phyloP scores from a whole-genome alignment of 108 stramenopile species.

The Cyclotella cryptica region DNA sequence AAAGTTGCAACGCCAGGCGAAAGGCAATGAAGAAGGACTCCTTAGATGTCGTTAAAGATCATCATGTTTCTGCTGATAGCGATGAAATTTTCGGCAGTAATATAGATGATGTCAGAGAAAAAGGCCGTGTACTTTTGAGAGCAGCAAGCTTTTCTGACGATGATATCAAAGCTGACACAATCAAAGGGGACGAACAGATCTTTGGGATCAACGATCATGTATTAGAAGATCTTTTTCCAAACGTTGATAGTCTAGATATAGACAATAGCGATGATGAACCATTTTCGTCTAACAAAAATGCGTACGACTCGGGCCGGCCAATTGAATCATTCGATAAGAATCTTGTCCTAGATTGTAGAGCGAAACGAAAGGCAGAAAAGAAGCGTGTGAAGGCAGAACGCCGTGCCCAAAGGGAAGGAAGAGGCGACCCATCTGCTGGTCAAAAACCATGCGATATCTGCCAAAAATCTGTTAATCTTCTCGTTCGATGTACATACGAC shows the following conservation, averaged over 20 bases:
- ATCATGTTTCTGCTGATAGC: background rate
- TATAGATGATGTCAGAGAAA: too few species aligned
- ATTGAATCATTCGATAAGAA: background rate
- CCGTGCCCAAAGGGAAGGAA: slow-evolving; percentile 70
- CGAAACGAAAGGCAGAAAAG: slow-evolving; percentile 67
- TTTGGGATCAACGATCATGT: too few species aligned
- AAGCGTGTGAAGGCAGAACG: slow-evolving; percentile 71
- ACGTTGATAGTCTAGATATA: too few species aligned
- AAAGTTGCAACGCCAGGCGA: slow-evolving; percentile 56
- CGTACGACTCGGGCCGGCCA: background rate
- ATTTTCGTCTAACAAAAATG: background rate
- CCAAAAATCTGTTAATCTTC: slow-evolving; percentile 59
- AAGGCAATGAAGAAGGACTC: background rate
- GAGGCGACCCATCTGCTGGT: slow-evolving; percentile 64
- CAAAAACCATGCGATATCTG: slow-evolving; percentile 78
- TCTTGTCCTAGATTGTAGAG: slow-evolving; percentile 25
- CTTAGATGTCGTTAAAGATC: background rate
- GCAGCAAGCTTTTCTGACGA: too few species aligned
- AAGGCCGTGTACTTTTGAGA: too few species aligned
- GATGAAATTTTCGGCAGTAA: too few species aligned
- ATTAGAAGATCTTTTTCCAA: too few species aligned
- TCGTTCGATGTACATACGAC: slow-evolving; percentile 76
- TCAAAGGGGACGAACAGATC: too few species aligned
- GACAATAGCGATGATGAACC: background rate
- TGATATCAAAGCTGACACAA: too few species aligned